A percentile compares a stretch with the other conserved stretches of the same genome.
phyloP scores from a whole-genome alignment of 495 filamentous ascomycete genomes.

The Penicillium chermesinum region DNA sequence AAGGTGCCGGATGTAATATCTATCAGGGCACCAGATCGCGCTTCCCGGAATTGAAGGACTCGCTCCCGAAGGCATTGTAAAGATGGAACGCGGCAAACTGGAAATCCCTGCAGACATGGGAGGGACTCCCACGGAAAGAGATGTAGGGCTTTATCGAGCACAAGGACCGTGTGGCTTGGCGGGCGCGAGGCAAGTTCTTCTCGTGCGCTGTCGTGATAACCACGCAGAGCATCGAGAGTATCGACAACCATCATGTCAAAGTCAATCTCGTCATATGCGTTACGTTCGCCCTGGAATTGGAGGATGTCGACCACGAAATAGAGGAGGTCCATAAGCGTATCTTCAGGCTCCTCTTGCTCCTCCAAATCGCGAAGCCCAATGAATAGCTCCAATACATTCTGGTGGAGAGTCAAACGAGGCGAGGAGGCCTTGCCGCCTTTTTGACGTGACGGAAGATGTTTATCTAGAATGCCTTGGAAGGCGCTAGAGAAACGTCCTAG shows the following conservation, averaged over 20 bases:
- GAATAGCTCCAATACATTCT: slow-evolving; percentile 79
- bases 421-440: slow-evolving; percentile 48
- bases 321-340: slow-evolving; percentile 79
- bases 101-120: slow-evolving; percentile 72
- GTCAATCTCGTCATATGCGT: slow-evolving; percentile 97
- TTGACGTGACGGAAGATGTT: slow-evolving; percentile 83
- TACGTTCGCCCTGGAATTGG: slow-evolving; percentile 92
- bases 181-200: slow-evolving; percentile 50
- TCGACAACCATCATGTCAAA: slow-evolving; percentile 87
- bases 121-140: slow-evolving; percentile 94
- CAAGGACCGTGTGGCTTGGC: slow-evolving; percentile 78
- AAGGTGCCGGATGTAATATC: slow-evolving; percentile 62
- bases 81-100: slow-evolving; percentile 80
- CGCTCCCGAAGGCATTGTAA: slow-evolving; percentile 71
- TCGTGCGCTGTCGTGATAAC: slow-evolving; percentile 62
- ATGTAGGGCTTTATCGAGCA: slow-evolving; percentile 89
- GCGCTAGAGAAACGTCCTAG: slow-evolving; percentile 67
- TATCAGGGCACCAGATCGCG: slow-evolving; percentile 18
- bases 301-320: slow-evolving; percentile 96
- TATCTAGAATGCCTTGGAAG: slow-evolving; percentile 79
- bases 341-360: slow-evolving; percentile 69
- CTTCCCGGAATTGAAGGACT: slow-evolving; percentile 48
- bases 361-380: slow-evolving; percentile 73
- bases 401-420: slow-evolving; percentile 59
- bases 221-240: slow-evolving; percentile 69